phyloP scores from a whole-genome alignment of 2,329 filamentous ascomycete genomes.

The Calycina herbarum region DNA sequence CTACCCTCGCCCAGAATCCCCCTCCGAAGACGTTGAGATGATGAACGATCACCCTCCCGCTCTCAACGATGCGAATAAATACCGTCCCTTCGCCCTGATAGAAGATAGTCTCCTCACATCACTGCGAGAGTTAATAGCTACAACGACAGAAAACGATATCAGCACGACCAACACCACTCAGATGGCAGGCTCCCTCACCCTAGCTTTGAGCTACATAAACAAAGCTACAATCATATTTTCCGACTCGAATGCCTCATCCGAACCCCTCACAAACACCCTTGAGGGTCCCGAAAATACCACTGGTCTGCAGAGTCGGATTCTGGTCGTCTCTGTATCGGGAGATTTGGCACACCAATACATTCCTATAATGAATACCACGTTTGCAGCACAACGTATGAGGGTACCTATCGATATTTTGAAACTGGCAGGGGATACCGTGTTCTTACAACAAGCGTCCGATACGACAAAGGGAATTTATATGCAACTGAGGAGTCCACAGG shows the following conservation, averaged over 20 bases:
- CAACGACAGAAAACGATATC: slow-evolving; percentile 66
- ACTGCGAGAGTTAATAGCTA: slow-evolving; percentile 69
- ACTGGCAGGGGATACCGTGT: slow-evolving; percentile 81
- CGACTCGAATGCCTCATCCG: slow-evolving; percentile 38
- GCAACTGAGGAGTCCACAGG: slow-evolving; percentile 60
- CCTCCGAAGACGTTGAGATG: slow-evolving; percentile 59
- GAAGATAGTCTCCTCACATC: slow-evolving; percentile 77
- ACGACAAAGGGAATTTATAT: slow-evolving; percentile 71
- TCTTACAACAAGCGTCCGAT: slow-evolving; percentile 87
- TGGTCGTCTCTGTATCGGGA: slow-evolving; percentile 85
- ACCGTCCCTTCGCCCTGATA: slow-evolving; percentile 84
- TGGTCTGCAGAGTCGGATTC: slow-evolving; percentile 75
- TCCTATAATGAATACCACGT: slow-evolving; percentile 97
- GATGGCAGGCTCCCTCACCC: slow-evolving; percentile 85
- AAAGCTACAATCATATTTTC: slow-evolving; percentile 51
- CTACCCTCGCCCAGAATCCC: slow-evolving; percentile 61
- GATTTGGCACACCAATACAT: slow-evolving; percentile 91
- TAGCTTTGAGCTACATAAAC: slow-evolving; percentile 88
- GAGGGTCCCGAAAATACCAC: slow-evolving; percentile 35
- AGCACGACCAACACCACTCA: slow-evolving; percentile 74
- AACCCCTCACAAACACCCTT: slow-evolving; percentile 24
- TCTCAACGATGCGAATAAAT: slow-evolving; percentile 71
- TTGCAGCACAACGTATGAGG: slow-evolving; percentile 83
- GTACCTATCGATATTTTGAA: slow-evolving; percentile 93
- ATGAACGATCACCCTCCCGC: slow-evolving; percentile 41